Base-by-base conservation (phyloP, 2,329 filamentous ascomycete genomes). In the Myriosclerotinia curreyana region DNA sequence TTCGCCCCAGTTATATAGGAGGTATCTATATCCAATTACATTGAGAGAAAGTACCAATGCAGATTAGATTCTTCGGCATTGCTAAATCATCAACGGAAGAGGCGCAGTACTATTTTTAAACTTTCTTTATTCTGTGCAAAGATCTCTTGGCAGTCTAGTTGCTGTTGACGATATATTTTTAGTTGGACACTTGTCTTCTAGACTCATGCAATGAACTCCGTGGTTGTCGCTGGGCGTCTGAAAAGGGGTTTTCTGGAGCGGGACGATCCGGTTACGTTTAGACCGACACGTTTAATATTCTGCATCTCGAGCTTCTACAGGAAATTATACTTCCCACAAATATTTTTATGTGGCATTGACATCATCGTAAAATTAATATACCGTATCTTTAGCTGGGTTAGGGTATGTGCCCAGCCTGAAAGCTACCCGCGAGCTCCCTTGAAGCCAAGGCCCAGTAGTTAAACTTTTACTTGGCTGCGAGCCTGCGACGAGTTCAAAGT, bases 391-490 rank as follows among this genome's bases (percentile, higher is more conserved):
- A 25, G 38, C 51, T 62, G 22, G 34, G 42, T 46, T 46, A 49
- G 42, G 46, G 2, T 22, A 25, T 28, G 22, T 49, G 60, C 60
- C 46, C 44, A 58, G 46, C 52, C 44, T 56, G 38, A 50, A 38
- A 58, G 60, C 44, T 22, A 63, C 40, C 28, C 34, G 49, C 31
- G 52, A 49, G 52, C 9, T n/a, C 14, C 42, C 40, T 17, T 56
- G 42, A 49, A 48, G 51, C 52, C 60, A 63, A 63, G 52, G n/a
- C 60, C 50, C 22, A 36, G 34, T 38, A 55, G 51, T 48, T 53
- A n/a, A 55, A 49, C 25, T 36, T 44, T 48, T 58, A 49, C 60
- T 63, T 63, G 52, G 60, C 60, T 63, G 44, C 42, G 44, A 63
- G 52, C 52, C 60, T 63, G 44, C 42, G 44, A 63, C 52, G 46